Evolutionary conservation across 1,284 basidiomycete genomes (phyloP).

Genomic region (Marasmius oreades): DNA sequence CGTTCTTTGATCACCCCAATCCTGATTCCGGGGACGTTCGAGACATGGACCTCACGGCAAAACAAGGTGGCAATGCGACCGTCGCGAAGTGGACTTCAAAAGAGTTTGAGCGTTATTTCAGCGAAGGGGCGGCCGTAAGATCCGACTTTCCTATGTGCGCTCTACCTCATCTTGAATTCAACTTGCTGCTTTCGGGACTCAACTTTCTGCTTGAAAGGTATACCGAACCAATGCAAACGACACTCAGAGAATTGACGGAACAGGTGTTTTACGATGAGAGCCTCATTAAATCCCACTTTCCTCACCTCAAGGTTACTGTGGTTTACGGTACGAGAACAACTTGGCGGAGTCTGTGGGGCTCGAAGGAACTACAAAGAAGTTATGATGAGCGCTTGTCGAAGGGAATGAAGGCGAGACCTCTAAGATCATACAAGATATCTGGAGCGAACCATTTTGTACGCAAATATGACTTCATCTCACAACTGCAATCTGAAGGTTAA

Average conservation of each 20-base stretch:
- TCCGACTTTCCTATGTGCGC: neutral
- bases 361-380: slow-evolving; percentile 2
- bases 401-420: neutral
- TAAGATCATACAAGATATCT: slow-evolving; percentile 2
- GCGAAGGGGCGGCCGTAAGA: neutral
- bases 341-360: slow-evolving; percentile 7
- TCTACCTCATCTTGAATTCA: no score
- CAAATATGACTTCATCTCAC: neutral
- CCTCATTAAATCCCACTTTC: neutral
- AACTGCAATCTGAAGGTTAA: neutral
- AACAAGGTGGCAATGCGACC: neutral
- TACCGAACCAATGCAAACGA: slow-evolving; percentile 2
- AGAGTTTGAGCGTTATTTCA: neutral
- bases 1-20: slow-evolving; percentile 13
- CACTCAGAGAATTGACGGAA: slow-evolving; percentile 2
- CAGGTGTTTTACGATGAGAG: slow-evolving; percentile 4
- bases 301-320: slow-evolving; percentile 1
- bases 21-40: neutral
- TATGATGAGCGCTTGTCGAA: neutral
- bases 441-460: slow-evolving; percentile 11
- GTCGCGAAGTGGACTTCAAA: neutral
- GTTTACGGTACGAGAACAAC: slow-evolving; percentile 1
- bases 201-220: neutral
- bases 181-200: no score
- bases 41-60: neutral